Evolutionary conservation across 1,284 basidiomycete genomes (phyloP), one percentile per base, ranked within the genome.

Genomic region (Trametes pubescens): DNA sequence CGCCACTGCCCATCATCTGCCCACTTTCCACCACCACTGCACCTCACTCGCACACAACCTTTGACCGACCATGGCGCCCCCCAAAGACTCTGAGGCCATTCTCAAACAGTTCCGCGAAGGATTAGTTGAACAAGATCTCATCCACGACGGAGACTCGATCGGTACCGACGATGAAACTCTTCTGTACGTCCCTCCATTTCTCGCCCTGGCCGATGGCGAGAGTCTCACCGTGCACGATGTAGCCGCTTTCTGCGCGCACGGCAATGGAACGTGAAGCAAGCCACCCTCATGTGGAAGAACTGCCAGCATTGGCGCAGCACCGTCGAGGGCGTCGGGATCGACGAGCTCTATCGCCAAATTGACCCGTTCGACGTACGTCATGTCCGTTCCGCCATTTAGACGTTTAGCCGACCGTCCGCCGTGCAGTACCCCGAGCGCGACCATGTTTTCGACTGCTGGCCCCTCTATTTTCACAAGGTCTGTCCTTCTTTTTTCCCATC

Each of bases 401-500:
- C 18, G 37, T 22, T 48, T 34, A 29, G 26, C 53, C 37, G 38
- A 59, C 47, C 40, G 9, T 7, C 21, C 22, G 11, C 37, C 44
- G 7, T 55, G 61, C 67, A 91, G 90, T 91, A 87, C 71, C 88
- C 88, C 1, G 88, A 87, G 67, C 84, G 89, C 53, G 80, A 85
- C 57, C 80, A 83, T 4, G 84, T 92, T 14, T 90, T 90, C 69
- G 83, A 89, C 57, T 86, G 84, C 64, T 92, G 90, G 90, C 89
- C 89, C 5, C 83, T 91, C 77, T 90, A 78, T 65, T 90, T 90
- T 69, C 90, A 92, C 74, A 91, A 91, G 79, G 89, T 85, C 57
- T 37, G 26, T 34, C 29, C 21, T 32, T 32, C 43, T 11, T 43
- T n/a, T 22, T 53, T 51, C 48, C 43, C 24, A 18, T 26, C 58